These are phyloP conservation scores for Nicotiana tomentosiformis DNA, from an alignment of 257 asterid genomes.

Conservation along the genomic window DNA sequence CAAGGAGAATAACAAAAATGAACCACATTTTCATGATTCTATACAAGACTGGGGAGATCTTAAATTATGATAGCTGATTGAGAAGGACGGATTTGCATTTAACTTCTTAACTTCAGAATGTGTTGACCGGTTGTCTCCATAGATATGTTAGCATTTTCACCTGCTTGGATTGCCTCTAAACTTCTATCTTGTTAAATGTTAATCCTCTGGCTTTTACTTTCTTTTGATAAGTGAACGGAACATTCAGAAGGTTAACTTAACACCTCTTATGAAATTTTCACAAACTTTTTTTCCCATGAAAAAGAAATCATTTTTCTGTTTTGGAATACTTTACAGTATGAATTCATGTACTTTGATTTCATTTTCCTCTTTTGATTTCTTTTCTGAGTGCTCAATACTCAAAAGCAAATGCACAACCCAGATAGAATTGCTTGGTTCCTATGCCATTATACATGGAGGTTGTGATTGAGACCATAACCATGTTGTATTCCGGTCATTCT, in stretches of 20 bases:
- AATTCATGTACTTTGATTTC: not conserved
- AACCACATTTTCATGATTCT: not conserved
- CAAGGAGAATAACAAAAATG: not conserved
- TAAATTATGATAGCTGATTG: not conserved
- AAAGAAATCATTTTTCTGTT: not conserved
- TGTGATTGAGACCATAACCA: no score
- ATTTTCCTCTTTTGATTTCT: no score
- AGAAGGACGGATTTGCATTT: not conserved
- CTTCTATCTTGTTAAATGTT: conserved; percentile 2
- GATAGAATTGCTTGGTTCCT: no score
- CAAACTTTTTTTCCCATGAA: not conserved
- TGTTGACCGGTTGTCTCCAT: not conserved
- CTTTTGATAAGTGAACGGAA: not conserved
- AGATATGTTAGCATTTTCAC: not conserved
- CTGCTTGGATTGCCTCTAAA: not conserved
- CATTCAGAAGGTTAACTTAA: not conserved
- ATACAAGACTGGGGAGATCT: not conserved
- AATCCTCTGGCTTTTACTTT: not conserved
- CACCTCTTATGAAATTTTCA: not conserved
- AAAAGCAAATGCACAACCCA: no score
- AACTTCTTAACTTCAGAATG: not conserved
- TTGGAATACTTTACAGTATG: not conserved
- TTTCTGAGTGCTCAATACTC: no score
- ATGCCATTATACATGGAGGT: no score
- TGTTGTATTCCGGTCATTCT: no score